These are phyloP conservation scores for Phytophthora sojae DNA, from an alignment of 352 stramenopile species.

Conservation along the genomic window DNA sequence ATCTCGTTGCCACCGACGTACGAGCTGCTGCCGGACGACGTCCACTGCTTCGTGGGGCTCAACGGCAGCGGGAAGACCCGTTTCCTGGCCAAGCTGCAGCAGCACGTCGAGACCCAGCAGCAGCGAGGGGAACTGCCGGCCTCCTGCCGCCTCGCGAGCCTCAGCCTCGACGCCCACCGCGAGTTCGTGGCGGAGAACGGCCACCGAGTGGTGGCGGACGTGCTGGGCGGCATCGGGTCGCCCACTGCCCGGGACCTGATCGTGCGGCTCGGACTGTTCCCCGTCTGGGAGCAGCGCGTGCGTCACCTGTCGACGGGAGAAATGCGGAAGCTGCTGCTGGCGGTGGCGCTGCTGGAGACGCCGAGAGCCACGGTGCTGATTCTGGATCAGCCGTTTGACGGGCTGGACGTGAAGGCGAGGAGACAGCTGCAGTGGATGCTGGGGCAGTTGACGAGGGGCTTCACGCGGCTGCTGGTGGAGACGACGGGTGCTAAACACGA, in stretches of 20 bases:
- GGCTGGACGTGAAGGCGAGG: constrained; percentile 88
- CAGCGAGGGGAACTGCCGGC: constrained; percentile 28
- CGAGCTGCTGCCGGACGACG: constrained; percentile 52
- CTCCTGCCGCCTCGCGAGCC: constrained; percentile 47
- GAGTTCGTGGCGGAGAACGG: constrained; percentile 74
- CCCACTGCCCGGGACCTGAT: constrained; percentile 87
- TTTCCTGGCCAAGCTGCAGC: constrained; percentile 57
- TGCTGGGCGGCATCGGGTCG: constrained; percentile 75
- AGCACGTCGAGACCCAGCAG: constrained; percentile 33
- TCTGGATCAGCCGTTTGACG: constrained; percentile 94
- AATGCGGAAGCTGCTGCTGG: constrained; percentile 93
- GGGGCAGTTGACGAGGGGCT: constrained; percentile 83
- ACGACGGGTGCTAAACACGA: constrained; percentile 79
- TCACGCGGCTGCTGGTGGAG: constrained; percentile 91
- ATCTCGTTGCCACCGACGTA: constrained; percentile 54
- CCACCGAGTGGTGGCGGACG: constrained; percentile 62
- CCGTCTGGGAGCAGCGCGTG: constrained; percentile 86
- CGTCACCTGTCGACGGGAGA: constrained; percentile 91
- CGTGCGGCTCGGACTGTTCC: constrained; percentile 93
- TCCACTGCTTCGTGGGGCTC: constrained; percentile 77
- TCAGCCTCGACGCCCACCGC: constrained; percentile 90
- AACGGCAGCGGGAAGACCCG: constrained; percentile 78
- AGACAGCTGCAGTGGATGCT: constrained; percentile 87
- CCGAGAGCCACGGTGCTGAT: constrained; percentile 84
- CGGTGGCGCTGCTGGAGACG: constrained; percentile 77